These are phyloP conservation scores for Aristolochia fimbriata DNA, from an alignment of 164 flowering plant species.

Conservation along the genomic window DNA sequence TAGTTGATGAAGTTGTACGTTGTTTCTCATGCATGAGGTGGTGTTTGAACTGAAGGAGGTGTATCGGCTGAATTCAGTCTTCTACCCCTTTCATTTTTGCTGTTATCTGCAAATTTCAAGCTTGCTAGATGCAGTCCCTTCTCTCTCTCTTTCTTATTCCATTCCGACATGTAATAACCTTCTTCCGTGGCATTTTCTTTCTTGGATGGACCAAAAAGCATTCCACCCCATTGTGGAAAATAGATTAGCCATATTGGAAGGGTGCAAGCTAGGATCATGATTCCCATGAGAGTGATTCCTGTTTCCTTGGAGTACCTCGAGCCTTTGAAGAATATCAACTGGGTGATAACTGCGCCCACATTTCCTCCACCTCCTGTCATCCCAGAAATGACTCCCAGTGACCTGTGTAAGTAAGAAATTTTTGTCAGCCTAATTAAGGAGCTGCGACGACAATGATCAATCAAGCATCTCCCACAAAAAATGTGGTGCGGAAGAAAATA, in stretches of 20 bases:
- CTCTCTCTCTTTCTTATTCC: conserved; percentile 50
- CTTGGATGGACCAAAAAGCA: conserved; percentile 60
- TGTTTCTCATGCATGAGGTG: conserved; percentile 13
- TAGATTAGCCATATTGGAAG: conserved; percentile 49
- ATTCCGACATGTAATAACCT: conserved; percentile 67
- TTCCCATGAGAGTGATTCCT: conserved; percentile 79
- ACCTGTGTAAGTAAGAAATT: conserved; percentile 28
- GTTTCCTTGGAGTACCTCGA: conserved; percentile 54
- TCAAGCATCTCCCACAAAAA: too few relatives aligned
- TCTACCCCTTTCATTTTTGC: conserved; percentile 60
- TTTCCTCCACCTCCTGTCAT: conserved; percentile 96
- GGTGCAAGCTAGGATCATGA: conserved; percentile 73
- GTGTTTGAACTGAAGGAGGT: conserved; percentile 13
- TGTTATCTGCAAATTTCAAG: conserved; percentile 65
- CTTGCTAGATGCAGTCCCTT: conserved; percentile 48
- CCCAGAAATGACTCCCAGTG: conserved; percentile 81
- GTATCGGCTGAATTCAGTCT: conserved; percentile 21
- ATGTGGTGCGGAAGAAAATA: too few relatives aligned
- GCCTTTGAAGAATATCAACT: conserved; percentile 75
- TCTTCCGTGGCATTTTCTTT: conserved; percentile 46
- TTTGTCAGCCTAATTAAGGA: background rate
- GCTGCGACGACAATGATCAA: background rate
- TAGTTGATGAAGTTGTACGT: too few relatives aligned
- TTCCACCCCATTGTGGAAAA: conserved; percentile 96
- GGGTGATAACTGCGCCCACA: conserved; percentile 78